Evolutionary conservation across 257 asterid species (phyloP).

Genomic region (Nemophila menziesii): DNA sequence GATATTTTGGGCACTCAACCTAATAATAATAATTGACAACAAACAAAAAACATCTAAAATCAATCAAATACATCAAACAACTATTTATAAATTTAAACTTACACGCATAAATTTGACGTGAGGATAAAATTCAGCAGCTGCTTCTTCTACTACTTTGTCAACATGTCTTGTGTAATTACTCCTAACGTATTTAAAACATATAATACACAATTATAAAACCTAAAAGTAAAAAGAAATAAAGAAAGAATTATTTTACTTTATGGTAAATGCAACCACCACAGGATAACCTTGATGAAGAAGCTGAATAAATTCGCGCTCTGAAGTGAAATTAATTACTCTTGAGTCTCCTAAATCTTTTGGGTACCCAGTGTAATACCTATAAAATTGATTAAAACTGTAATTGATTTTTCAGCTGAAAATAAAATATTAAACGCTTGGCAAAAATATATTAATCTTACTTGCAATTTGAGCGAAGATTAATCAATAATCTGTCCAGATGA

Average conservation of each 20-base stretch:
- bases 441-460: neutral
- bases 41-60: conserved; percentile 1
- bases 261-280: conserved; percentile 87
- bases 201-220: conserved; percentile 1
- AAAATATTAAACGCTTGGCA: neutral
- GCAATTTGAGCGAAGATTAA: conserved; percentile 3
- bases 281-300: conserved; percentile 91
- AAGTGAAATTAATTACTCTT: conserved; percentile 62
- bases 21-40: conserved; percentile 11
- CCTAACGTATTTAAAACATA: conserved; percentile 31
- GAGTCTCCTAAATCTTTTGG: conserved; percentile 96
- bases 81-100: conserved; percentile 13
- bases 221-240: neutral
- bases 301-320: conserved; percentile 91
- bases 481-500: neutral
- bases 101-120: conserved; percentile 86
- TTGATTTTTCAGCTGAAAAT: neutral
- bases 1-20: conserved; percentile 96
- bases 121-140: conserved; percentile 84
- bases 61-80: neutral
- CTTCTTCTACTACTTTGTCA: conserved; percentile 78
- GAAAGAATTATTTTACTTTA: conserved; percentile 30
- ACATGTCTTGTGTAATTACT: conserved; percentile 82
- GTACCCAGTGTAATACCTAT: conserved; percentile 75
- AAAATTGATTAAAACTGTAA: neutral